phyloP scores from a whole-genome alignment of 2,329 filamentous ascomycete genomes.

The Bipolaris oryzae region DNA sequence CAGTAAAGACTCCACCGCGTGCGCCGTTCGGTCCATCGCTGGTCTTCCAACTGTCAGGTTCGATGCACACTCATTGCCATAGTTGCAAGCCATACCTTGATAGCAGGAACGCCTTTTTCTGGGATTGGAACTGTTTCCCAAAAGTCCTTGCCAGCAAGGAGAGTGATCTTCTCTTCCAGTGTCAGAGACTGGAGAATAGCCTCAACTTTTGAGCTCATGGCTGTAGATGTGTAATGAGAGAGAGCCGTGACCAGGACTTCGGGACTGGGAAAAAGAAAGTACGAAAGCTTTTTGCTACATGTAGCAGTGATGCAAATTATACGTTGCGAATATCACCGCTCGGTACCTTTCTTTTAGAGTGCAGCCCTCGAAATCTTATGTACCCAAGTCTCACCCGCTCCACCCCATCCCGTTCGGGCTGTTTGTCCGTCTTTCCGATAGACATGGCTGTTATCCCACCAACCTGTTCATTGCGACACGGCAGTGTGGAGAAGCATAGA shows the following conservation, averaged over 20 bases:
- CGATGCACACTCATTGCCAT: not conserved
- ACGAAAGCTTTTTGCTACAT: not conserved
- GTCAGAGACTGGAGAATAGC: constrained; percentile 40
- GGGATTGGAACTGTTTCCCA: constrained; percentile 70
- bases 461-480: constrained; percentile 11
- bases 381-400: constrained; percentile 1
- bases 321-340: constrained; percentile 8
- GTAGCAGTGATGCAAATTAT: not conserved
- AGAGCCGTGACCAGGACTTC: not conserved
- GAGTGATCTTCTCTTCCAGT: constrained; percentile 44
- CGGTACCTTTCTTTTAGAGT: not conserved
- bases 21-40: constrained; percentile 73
- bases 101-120: constrained; percentile 64
- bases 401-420: constrained; percentile 12
- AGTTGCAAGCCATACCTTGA: constrained; percentile 45
- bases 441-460: constrained; percentile 1
- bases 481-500: constrained; percentile 19
- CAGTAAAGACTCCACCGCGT: constrained; percentile 67
- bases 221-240: not conserved
- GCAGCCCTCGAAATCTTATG: constrained; percentile 8
- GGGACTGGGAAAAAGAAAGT: not conserved
- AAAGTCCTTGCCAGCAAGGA: constrained; percentile 60
- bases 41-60: constrained; percentile 49
- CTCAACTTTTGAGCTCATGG: constrained; percentile 36
- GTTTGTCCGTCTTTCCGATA: constrained; percentile 24